Percentiles rank a stretch among this genome's conserved stretches.
Evolutionary conservation across 116 monocot species (phyloP).

Genomic region (Posidonia oceanica): DNA sequence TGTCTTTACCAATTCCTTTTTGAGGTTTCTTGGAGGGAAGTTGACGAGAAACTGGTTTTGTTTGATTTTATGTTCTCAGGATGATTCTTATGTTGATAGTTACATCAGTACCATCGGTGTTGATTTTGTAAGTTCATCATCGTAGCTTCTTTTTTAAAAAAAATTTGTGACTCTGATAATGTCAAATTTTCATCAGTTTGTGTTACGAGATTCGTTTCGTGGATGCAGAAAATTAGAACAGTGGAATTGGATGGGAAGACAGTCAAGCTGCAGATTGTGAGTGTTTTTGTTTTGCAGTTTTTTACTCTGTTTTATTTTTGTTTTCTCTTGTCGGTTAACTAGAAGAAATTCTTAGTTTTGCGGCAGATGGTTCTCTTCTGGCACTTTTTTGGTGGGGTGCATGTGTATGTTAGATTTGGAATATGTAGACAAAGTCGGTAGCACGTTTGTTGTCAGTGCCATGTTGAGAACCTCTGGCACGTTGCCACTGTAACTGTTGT

Average conservation of each 20-base stretch:
- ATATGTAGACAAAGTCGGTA: neutral
- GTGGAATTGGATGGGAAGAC: constrained; percentile 81
- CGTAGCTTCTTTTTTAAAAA: neutral
- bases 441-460: neutral
- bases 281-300: constrained; percentile 8
- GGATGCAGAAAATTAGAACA: constrained; percentile 74
- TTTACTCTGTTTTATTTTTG: no score
- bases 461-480: no score
- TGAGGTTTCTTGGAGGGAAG: neutral
- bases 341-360: no score
- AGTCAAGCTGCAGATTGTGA: constrained; percentile 86
- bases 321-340: no score
- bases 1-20: neutral
- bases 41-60: neutral
- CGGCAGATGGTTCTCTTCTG: no score
- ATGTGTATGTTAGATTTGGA: constrained; percentile 1
- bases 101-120: constrained; percentile 87
- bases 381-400: no score
- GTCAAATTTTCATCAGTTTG: neutral
- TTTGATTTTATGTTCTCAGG: constrained; percentile 31
- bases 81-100: constrained; percentile 86
- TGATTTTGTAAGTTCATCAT: constrained; percentile 56
- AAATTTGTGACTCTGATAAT: neutral
- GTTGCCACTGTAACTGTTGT: neutral
- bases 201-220: neutral